phyloP scores from a whole-genome alignment of 768 basidiomycete species.

The Gloeostereum incarnatum region DNA sequence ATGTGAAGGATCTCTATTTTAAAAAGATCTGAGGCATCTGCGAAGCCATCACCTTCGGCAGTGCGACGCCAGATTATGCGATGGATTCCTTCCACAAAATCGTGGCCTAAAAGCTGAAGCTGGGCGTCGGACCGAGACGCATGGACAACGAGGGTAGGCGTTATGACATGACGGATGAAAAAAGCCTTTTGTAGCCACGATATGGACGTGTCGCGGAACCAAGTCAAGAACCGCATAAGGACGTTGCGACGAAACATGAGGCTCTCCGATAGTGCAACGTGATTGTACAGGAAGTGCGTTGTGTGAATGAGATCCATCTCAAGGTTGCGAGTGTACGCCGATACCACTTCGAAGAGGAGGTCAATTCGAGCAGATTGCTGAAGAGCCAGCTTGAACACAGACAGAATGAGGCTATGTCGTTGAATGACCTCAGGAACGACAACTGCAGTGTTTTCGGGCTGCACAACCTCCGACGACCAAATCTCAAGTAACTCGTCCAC shows the following conservation, averaged over 20 bases:
- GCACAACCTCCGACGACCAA: constrained; percentile 53
- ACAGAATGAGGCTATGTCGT: constrained; percentile 56
- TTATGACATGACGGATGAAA: constrained; percentile 76
- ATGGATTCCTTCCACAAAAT: constrained; percentile 64
- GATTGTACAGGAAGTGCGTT: constrained; percentile 78
- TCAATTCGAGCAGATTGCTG: constrained; percentile 72
- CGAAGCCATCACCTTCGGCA: constrained; percentile 40
- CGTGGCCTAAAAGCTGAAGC: constrained; percentile 58
- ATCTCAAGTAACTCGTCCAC: constrained; percentile 64
- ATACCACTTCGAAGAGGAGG: constrained; percentile 80
- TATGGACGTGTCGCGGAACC: constrained; percentile 62
- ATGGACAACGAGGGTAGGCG: constrained; percentile 77
- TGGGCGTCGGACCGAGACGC: constrained; percentile 45
- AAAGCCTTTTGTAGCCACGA: constrained; percentile 72
- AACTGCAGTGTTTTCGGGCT: constrained; percentile 31
- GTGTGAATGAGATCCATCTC: constrained; percentile 75
- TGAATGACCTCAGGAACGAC: constrained; percentile 42
- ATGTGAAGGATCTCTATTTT: constrained; percentile 87
- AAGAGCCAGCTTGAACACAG: constrained; percentile 70
- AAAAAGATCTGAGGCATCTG: constrained; percentile 71
- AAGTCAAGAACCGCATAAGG: constrained; percentile 74
- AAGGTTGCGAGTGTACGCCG: constrained; percentile 69
- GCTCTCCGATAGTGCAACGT: constrained; percentile 69
- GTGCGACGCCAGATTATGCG: constrained; percentile 77
- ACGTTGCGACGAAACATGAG: constrained; percentile 71